Conservation (phyloP, 2,329 filamentous ascomycete species). For the Stagonosporopsis cucurbitacearum region DNA sequence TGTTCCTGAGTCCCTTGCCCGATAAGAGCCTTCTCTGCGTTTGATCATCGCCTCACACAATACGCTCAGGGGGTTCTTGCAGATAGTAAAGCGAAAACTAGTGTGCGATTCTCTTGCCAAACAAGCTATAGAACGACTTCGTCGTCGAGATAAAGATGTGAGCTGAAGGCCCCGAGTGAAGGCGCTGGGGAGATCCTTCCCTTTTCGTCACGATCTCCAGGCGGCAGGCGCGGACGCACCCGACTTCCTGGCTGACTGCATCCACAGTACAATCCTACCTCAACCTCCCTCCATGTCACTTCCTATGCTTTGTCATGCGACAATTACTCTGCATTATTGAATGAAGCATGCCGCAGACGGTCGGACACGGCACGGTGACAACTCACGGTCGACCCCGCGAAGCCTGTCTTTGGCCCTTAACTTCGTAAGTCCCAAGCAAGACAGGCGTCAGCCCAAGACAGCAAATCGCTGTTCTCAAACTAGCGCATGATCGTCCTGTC, state of each 20-base stretch:
- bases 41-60: background rate
- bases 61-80: background rate
- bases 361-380: constrained; percentile 5
- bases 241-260: constrained; percentile 19
- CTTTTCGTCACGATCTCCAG: constrained; percentile 17
- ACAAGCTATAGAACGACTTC: background rate
- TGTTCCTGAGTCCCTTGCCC: background rate
- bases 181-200: constrained; percentile 14
- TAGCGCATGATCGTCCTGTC: constrained; percentile 7
- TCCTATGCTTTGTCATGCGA: background rate
- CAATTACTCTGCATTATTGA: background rate
- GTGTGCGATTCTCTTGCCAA: background rate
- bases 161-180: constrained; percentile 7
- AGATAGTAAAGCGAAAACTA: background rate
- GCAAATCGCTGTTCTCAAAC: background rate
- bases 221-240: constrained; percentile 21
- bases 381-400: background rate
- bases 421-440: constrained; percentile 10
- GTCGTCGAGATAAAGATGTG: constrained; percentile 10
- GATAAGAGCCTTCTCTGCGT: background rate
- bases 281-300: constrained; percentile 2
- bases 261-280: constrained; percentile 17
- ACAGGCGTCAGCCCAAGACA: constrained; percentile 10
- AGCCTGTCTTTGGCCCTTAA: constrained; percentile 1
- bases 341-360: background rate